Evolutionary conservation across 2,329 filamentous ascomycete genomes (phyloP), one percentile per base, ranked within the genome.

Genomic region (Balansia obtecta): DNA sequence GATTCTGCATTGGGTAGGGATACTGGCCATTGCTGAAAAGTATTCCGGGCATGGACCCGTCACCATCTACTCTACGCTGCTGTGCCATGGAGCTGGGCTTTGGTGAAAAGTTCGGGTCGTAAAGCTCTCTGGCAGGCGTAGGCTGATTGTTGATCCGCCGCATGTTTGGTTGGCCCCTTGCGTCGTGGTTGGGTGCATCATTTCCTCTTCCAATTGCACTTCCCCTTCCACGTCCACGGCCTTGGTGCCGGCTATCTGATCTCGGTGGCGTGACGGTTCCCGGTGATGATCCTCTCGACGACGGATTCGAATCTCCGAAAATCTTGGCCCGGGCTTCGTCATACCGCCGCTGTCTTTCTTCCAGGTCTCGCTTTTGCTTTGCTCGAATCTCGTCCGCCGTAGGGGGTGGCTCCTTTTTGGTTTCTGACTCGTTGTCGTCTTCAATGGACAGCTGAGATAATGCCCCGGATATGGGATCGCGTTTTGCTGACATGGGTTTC

Each of bases 321-420:
- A 96, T 83, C 63, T 89, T 85, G 59, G 91, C 88, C 32, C 91
- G 78, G 6, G 83, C 87, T 69, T 95, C 89, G 54, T 94, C 86
- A 64, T 96, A 96, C 53, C 86, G 85, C 51, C 82, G 82, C 70
- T 95, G 86, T 71, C 93, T 95, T 69, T 95, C 89, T 62, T 94
- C 89, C 10, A 82, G 79, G 58, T 95, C 88, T 46, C 79, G 76
- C 63, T 88, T 81, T 49, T 90, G 86, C 61, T 85, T 85, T 22
- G 82, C 79, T 54, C 86, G 82, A 34, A 89, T 78, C 69, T 95
- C 85, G 59, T 91, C 86, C 3, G 84, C 78, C 0, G 80, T 85
- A 42, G 80, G 77, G 57, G 82, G 80, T 18, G 75, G 71, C 55
- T 79, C 77, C 62, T 79, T 81, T 49, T 71, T 68, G 49, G 85